Conservation (phyloP, 768 basidiomycete genomes). For the Jaapia argillacea region DNA sequence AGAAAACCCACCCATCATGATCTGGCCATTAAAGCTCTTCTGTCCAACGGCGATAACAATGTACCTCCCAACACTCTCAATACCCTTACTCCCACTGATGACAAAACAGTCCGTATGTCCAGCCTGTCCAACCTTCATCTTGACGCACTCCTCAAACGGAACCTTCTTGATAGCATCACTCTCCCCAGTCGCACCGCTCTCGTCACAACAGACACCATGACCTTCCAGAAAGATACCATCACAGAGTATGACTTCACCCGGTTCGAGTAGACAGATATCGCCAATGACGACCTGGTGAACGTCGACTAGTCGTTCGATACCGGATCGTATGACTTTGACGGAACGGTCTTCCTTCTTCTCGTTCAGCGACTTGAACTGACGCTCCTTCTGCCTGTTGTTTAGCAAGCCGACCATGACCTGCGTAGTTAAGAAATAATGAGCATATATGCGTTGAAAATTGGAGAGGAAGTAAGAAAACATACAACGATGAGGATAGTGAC, state of each 20-base stretch:
- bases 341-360: constrained; percentile 92
- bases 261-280: constrained; percentile 85
- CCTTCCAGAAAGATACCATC: constrained; percentile 92
- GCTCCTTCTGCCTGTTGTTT: constrained; percentile 98
- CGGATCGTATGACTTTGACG: constrained; percentile 74
- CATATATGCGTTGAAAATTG: too few relatives aligned
- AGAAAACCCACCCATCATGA: constrained; percentile 93
- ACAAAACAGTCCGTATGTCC: constrained; percentile 86
- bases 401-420: constrained; percentile 88
- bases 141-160: constrained; percentile 64
- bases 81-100: constrained; percentile 83
- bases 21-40: constrained; percentile 91
- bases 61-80: constrained; percentile 91
- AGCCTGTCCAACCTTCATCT: constrained; percentile 26
- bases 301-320: constrained; percentile 62
- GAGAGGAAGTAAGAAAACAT: constrained; percentile 22
- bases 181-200: constrained; percentile 94
- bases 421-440: too few relatives aligned
- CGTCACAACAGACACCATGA: constrained; percentile 92
- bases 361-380: constrained; percentile 87
- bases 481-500: constrained; percentile 70
- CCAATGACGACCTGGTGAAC: constrained; percentile 91
- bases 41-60: constrained; percentile 89
- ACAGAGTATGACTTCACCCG: constrained; percentile 93
- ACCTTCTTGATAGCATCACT: constrained; percentile 91